Base-by-base conservation (phyloP, 495 filamentous ascomycete genomes). In the Penicillium herquei region DNA sequence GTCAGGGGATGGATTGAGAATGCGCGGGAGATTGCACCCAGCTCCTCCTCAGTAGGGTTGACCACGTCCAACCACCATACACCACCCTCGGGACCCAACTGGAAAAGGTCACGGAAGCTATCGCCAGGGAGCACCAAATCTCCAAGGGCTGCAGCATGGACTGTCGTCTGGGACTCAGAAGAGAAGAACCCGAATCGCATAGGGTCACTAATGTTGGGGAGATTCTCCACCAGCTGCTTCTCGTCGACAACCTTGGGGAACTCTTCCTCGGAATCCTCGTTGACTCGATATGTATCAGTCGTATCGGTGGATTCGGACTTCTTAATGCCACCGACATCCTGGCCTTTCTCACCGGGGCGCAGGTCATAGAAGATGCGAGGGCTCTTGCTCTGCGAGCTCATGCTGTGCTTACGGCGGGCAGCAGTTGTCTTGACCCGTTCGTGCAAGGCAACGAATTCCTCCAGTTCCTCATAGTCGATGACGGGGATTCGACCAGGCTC, bases 51-150 rank as follows among this genome's bases (percentile, higher is more conserved):
- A 2, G 87, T 91, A 3, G 94, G 91, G 59, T 93, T 89, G 62
- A 90, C 84, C 60, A 96, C 88, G 63, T 98, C 93, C 16, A 98
- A 76, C 94, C 94, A 98, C 91, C 91, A 96, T 14, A 91, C 89
- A 63, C 90, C 90, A 39, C 78, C 74, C 0, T 87, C 81, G 10
- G 89, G 87, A 12, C 83, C 86, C 26, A 93, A 81, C 54, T 87
- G 84, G 66, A 98, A 98, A 7, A 98, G 84, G 39, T 92, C 91
- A 11, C 90, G 85, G 64, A 96, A 88, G 51, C 83, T 87, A 69
- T 96, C 92, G 11, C 90, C 93, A 1, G 92, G 90, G 37, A 94
- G 78, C 35, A 98, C 80, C 11, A 98, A 78, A 56, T 89, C 93
- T 18, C 89, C 92, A 58, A 98, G 78, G 55, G 94, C 90, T 1